Percentiles rank a stretch among this genome's conserved stretches.
Conservation (phyloP, 768 basidiomycete species). For the Piloderma croceum region DNA sequence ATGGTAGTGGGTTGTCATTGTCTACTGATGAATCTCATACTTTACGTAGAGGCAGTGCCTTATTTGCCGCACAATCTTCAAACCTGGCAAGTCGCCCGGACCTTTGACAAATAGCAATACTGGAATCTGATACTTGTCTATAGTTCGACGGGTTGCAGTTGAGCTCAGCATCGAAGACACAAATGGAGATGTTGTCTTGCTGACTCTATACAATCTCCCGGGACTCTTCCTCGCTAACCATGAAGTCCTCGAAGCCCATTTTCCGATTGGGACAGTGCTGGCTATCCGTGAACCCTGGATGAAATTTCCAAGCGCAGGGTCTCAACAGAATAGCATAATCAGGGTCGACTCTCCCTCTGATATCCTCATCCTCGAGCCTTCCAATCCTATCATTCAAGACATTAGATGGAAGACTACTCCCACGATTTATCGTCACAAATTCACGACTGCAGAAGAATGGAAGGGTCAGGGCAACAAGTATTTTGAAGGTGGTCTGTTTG, state of each 20-base stretch:
- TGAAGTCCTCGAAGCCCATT: conserved; percentile 20
- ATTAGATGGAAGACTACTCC: not conserved
- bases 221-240: conserved; percentile 12
- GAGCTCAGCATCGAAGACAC: conserved; percentile 16
- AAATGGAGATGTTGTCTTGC: conserved; percentile 13
- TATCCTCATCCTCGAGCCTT: conserved; percentile 15
- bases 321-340: conserved; percentile 8
- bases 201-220: conserved; percentile 25
- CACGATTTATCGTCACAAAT: not conserved
- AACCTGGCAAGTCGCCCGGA: not conserved
- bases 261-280: conserved; percentile 23
- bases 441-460: conserved; percentile 11
- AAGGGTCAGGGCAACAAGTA: conserved; percentile 18
- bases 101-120: not conserved
- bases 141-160: not conserved
- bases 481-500: conserved; percentile 16
- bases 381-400: conserved; percentile 7
- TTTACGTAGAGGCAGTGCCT: not conserved
- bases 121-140: not conserved
- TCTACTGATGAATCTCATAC: not conserved
- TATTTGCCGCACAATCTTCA: not conserved
- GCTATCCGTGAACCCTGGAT: conserved; percentile 28
- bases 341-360: conserved; percentile 28
- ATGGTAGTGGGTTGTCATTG: conserved; percentile 3
- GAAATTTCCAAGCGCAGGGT: conserved; percentile 12